Base-by-base conservation (phyloP, 129 eudicot species). In the Mikania micrantha region DNA sequence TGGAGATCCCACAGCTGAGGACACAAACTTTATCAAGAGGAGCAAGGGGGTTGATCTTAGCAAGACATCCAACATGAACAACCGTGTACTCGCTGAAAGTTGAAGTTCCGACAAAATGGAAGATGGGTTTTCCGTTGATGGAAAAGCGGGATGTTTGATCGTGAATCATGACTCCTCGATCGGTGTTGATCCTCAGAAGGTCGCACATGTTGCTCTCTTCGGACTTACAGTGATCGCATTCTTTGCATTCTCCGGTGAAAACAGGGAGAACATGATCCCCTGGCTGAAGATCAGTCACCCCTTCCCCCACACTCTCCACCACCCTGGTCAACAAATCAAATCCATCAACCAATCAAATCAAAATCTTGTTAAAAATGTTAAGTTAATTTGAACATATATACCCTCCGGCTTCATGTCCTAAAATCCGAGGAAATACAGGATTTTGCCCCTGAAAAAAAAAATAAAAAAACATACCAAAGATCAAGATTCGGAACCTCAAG, bases 381-480 rank as follows among this genome's bases (percentile, higher is more conserved):
- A n/a, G n/a, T n/a, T n/a, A n/a, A n/a, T n/a, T n/a, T n/a, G n/a
- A n/a, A n/a, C n/a, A n/a, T n/a, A 40, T 84, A 53, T 85, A 91
- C 97, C 97, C 96, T 77, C 90, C 93, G 32, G 96, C 97, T 41
- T 91, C 97, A 31, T 90, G 97, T 7, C 97, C 97, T 7, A 87
- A 66, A 53, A 90, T 87, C 20, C 97, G 74, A 42, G 97, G 97
- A 70, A 90, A 87, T 12, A 90, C 69, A 59, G 91, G 90, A 39
- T 84, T 84, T 71, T 90, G 95, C 0, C 95, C 91, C 95, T 90
- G 82, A 12, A 81, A 71, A 35, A 24, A 34, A 13, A 6, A 34
- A 34, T 34, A 10, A n/a, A n/a, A n/a, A n/a, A n/a, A n/a, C n/a
- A n/a, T n/a, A n/a, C n/a, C n/a, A 17, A 17, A 15, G 20, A 5